phyloP scores from a whole-genome alignment of 768 basidiomycete genomes.

The Naganishia vishniacii region DNA sequence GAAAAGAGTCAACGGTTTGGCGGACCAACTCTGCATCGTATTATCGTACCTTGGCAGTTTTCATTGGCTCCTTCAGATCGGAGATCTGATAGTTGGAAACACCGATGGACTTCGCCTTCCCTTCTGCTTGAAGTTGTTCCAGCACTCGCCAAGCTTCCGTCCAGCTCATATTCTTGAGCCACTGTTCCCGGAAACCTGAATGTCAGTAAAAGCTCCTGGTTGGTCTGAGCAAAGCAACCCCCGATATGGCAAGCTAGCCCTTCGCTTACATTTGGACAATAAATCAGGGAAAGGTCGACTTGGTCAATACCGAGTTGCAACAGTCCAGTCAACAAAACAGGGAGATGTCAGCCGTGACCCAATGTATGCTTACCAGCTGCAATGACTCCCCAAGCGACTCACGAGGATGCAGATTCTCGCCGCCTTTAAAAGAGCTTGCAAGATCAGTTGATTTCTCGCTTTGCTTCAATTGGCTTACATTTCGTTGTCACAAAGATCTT shows the following conservation, averaged over 20 bases:
- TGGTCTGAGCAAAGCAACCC: neutral
- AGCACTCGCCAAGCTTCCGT: constrained; percentile 59
- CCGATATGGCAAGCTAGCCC: too few relatives aligned
- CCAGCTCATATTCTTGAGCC: constrained; percentile 42
- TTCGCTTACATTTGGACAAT: constrained; percentile 47
- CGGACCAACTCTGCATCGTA: neutral
- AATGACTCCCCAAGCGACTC: neutral
- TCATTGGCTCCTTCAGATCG: constrained; percentile 45
- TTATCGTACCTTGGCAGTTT: constrained; percentile 37
- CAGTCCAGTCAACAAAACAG: neutral
- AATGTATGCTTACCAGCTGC: neutral
- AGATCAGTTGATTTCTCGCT: neutral
- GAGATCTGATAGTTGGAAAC: constrained; percentile 49
- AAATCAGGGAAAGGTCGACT: constrained; percentile 64
- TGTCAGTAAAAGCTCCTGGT: neutral
- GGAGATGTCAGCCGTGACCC: neutral
- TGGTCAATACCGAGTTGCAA: constrained; percentile 2
- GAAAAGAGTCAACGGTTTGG: neutral
- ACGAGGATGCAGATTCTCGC: neutral
- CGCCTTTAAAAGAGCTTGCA: neutral
- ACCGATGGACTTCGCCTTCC: constrained; percentile 51
- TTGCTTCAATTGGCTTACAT: constrained; percentile 25
- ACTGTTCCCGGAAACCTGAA: neutral
- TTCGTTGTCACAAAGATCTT: constrained; percentile 56
- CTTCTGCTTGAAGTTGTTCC: constrained; percentile 55